Evolutionary conservation across 2,329 filamentous ascomycete species (phyloP).

Genomic region (Purpureocillium takamizusanense): DNA sequence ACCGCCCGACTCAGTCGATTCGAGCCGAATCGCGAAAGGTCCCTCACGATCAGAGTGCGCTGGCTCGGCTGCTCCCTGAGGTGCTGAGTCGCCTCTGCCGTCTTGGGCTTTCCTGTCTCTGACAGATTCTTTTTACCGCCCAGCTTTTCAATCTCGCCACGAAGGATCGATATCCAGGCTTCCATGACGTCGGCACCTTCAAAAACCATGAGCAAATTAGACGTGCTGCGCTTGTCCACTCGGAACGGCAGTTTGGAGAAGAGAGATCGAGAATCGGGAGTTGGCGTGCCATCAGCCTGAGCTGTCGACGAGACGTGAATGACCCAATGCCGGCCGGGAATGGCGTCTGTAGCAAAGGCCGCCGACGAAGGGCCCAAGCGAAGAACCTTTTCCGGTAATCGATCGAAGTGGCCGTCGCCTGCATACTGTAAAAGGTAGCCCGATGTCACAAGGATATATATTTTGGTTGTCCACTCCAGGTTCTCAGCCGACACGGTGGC

Average conservation of each 20-base stretch:
- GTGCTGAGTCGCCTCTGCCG: slow-evolving; percentile 23
- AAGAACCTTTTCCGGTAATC: slow-evolving; percentile 65
- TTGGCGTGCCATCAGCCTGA: slow-evolving; percentile 44
- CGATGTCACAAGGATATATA: slow-evolving; percentile 62
- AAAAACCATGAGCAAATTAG: slow-evolving; percentile 64
- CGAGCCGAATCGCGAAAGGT: slow-evolving; percentile 31
- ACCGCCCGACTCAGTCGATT: no score
- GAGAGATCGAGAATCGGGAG: slow-evolving; percentile 48
- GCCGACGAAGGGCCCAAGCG: slow-evolving; percentile 66
- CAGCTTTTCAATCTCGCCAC: slow-evolving; percentile 60
- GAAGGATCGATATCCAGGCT: slow-evolving; percentile 59
- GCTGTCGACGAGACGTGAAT: slow-evolving; percentile 63
- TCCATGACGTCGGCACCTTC: slow-evolving; percentile 68
- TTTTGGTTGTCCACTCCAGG: slow-evolving; percentile 61
- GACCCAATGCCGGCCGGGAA: slow-evolving; percentile 74
- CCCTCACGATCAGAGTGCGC: slow-evolving; percentile 36
- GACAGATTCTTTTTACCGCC: slow-evolving; percentile 57
- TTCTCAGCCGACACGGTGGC: slow-evolving; percentile 30
- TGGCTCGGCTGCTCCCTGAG: slow-evolving; percentile 33
- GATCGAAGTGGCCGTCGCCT: slow-evolving; percentile 59
- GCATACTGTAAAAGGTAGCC: slow-evolving; percentile 70
- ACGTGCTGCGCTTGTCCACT: slow-evolving; percentile 44
- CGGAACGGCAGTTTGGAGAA: slow-evolving; percentile 57
- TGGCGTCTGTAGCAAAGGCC: slow-evolving; percentile 71
- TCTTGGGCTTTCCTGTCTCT: slow-evolving; percentile 47